These are phyloP conservation scores for Aurinia saxatilis DNA, from an alignment of 345 rosid genomes.

Conservation along the genomic window DNA sequence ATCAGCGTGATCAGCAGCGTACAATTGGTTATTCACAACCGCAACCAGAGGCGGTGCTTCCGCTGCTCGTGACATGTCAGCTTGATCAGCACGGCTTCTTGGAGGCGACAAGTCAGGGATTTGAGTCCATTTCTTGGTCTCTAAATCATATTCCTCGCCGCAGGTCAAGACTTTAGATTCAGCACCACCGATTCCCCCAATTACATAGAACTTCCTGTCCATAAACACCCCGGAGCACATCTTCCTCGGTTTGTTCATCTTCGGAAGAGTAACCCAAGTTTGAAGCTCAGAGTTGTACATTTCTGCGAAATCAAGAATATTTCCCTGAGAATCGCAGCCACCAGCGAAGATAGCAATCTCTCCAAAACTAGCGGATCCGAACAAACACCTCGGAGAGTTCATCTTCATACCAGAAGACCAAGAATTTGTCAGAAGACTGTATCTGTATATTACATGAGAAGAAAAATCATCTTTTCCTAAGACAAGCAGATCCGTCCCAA, in stretches of 20 bases:
- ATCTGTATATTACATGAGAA: conserved; percentile 72
- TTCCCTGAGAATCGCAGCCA: conserved; percentile 65
- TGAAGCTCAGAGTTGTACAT: conserved; percentile 88
- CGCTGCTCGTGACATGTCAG: conserved; percentile 50
- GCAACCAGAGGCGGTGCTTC: conserved; percentile 94
- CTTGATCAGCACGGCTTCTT: conserved; percentile 39
- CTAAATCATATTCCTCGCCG: conserved; percentile 78
- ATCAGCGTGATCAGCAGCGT: conserved; percentile 79
- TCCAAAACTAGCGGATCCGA: conserved; percentile 91
- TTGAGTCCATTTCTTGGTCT: conserved; percentile 62
- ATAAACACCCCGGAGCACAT: conserved; percentile 93
- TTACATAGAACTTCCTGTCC: conserved; percentile 82
- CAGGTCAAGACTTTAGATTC: conserved; percentile 54
- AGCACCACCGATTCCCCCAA: conserved; percentile 69
- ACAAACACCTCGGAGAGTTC: conserved; percentile 84
- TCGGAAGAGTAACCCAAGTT: conserved; percentile 50
- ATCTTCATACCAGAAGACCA: conserved; percentile 76
- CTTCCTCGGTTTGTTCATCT: conserved; percentile 79
- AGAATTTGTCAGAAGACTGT: conserved; percentile 70
- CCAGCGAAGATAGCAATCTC: conserved; percentile 85
- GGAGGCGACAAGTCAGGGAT: conserved; percentile 77
- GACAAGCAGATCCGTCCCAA: conserved; percentile 89
- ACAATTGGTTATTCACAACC: conserved; percentile 70
- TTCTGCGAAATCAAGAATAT: conserved; percentile 59
- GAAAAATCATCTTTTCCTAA: conserved; percentile 64